These are phyloP conservation scores for Arctium minus DNA, from an alignment of 129 eudicot species.

Conservation along the genomic window DNA sequence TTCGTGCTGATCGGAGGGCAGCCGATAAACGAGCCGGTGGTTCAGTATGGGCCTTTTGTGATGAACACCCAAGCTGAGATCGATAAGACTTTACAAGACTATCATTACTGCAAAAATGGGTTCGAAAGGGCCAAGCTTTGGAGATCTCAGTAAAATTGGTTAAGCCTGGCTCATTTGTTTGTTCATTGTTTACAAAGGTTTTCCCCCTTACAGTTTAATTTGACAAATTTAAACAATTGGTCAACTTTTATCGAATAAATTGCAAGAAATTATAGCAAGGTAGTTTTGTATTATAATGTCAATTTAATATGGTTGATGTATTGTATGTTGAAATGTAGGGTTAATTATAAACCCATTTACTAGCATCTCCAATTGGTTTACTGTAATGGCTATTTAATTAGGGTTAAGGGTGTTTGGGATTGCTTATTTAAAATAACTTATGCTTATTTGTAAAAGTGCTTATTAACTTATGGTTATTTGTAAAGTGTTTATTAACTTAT, in stretches of 20 bases:
- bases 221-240: neutral
- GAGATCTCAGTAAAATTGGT: constrained; percentile 57
- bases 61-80: constrained; percentile 91
- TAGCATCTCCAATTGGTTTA: too few relatives aligned
- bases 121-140: constrained; percentile 83
- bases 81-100: constrained; percentile 75
- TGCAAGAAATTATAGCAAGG: neutral
- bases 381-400: too few relatives aligned
- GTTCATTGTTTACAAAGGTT: neutral
- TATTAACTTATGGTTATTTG: too few relatives aligned
- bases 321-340: neutral
- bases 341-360: too few relatives aligned
- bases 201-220: neutral
- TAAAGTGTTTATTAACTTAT: too few relatives aligned
- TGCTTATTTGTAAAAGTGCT: too few relatives aligned
- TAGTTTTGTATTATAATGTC: neutral
- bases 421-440: too few relatives aligned
- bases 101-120: constrained; percentile 69
- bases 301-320: neutral
- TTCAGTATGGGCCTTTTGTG: constrained; percentile 91
- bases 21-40: constrained; percentile 83
- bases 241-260: neutral
- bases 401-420: too few relatives aligned
- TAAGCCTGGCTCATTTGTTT: neutral
- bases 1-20: constrained; percentile 76